These are phyloP conservation scores for Berkeleyomyces basicola DNA, from an alignment of 2,329 filamentous ascomycete species.

Conservation along the genomic window DNA sequence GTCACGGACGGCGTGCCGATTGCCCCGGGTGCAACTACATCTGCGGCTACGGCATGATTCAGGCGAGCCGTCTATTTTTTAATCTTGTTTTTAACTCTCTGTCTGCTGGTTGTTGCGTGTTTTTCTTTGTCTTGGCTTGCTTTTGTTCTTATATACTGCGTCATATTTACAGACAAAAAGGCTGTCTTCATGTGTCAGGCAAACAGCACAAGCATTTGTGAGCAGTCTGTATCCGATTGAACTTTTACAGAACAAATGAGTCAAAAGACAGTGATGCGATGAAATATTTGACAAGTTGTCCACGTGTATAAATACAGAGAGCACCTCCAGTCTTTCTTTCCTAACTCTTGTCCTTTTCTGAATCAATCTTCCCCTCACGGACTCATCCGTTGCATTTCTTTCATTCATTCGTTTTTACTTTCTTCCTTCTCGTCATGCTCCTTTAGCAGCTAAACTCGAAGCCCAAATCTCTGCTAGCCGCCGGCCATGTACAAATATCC, in stretches of 20 bases:
- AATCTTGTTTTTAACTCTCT: constrained; percentile 14
- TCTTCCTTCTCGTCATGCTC: not conserved
- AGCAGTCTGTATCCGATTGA: not conserved
- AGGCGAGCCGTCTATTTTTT: constrained; percentile 16
- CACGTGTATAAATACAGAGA: not conserved
- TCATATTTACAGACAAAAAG: not conserved
- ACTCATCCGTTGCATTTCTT: not conserved
- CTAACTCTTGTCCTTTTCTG: not conserved
- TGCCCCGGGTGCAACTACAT: not conserved
- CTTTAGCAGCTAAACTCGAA: not conserved
- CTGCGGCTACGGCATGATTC: no score
- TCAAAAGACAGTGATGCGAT: not conserved
- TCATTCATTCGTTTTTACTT: not conserved
- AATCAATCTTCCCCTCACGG: not conserved
- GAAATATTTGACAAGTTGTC: not conserved
- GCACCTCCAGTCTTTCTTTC: not conserved
- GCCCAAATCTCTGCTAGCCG: no score
- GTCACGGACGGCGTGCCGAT: constrained; percentile 24
- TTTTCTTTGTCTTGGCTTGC: not conserved
- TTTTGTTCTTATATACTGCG: not conserved
- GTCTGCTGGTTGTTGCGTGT: constrained; percentile 8
- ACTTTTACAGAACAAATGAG: not conserved
- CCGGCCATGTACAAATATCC: no score
- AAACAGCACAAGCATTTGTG: not conserved
- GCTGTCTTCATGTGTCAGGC: not conserved